These are phyloP conservation scores for Melanomma pulvis-pyrius DNA, from an alignment of 495 filamentous ascomycete genomes.

Conservation along the genomic window DNA sequence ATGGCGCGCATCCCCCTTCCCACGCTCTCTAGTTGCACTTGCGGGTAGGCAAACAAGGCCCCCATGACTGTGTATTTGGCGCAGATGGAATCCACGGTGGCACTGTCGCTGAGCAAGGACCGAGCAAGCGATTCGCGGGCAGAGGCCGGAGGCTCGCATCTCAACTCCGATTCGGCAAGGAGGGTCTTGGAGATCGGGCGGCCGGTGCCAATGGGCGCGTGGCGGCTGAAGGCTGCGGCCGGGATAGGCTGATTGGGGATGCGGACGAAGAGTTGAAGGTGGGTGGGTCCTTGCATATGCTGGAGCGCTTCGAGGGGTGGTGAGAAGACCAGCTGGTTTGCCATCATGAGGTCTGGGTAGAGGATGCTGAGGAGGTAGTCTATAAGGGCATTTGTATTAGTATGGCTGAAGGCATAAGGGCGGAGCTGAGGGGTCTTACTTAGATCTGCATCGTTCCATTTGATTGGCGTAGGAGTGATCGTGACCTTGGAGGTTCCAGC, in stretches of 20 bases:
- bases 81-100: background rate
- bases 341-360: background rate
- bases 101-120: background rate
- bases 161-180: background rate
- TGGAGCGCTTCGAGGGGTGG: slow-evolving; percentile 12
- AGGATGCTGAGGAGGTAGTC: slow-evolving; percentile 24
- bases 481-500: background rate
- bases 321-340: slow-evolving; percentile 8
- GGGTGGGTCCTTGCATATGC: background rate
- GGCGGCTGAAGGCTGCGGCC: background rate
- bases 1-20: background rate
- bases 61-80: slow-evolving; percentile 6
- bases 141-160: background rate
- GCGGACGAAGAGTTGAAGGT: slow-evolving; percentile 1
- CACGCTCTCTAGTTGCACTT: background rate
- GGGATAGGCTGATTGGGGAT: background rate
- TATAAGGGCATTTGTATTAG: background rate
- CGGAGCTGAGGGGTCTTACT: slow-evolving; percentile 1
- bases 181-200: background rate
- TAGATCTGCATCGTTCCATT: slow-evolving; percentile 10
- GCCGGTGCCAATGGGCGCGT: slow-evolving; percentile 8
- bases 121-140: slow-evolving; percentile 12
- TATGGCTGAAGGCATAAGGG: background rate
- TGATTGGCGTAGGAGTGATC: background rate
- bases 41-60: background rate